Percentiles rank a stretch among this genome's conserved stretches.
Conservation (phyloP, 2,329 filamentous ascomycete genomes). For the Fusarium napiforme region DNA sequence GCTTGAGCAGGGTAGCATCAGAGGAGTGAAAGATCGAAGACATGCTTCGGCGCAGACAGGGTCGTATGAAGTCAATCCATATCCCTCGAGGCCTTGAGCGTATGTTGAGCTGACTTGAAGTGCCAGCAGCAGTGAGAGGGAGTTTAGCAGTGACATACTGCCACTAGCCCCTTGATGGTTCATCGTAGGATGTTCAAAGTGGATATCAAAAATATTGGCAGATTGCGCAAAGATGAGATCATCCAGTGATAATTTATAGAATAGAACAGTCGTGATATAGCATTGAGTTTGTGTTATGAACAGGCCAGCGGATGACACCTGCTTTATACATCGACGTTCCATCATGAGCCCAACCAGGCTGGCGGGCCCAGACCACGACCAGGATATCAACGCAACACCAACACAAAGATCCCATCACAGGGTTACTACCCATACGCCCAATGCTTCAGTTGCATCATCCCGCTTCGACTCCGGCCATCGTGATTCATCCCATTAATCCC, state of each 20-base stretch:
- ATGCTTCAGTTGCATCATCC: neutral
- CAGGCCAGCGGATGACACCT: neutral
- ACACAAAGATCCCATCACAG: neutral
- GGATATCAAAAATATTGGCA: neutral
- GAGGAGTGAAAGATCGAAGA: neutral
- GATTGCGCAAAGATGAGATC: neutral
- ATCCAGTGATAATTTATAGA: neutral
- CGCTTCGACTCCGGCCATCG: neutral
- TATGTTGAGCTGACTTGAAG: neutral
- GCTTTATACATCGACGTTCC: constrained; percentile 10
- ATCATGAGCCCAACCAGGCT: neutral
- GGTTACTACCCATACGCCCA: neutral
- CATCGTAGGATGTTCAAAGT: neutral
- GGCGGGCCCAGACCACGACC: neutral
- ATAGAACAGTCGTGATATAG: neutral
- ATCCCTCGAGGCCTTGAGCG: neutral
- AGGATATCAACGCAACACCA: neutral
- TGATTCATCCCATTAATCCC: neutral
- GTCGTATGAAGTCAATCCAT: constrained; percentile 3
- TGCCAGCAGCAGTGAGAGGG: neutral
- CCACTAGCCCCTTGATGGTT: neutral
- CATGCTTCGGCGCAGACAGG: constrained; percentile 17
- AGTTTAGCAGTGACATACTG: neutral
- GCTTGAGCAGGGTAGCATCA: neutral
- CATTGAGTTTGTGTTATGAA: neutral